A percentile compares a stretch with the other conserved stretches of the same genome.
Conservation (phyloP, 306 rosid genomes). For the Rosa rugosa region DNA sequence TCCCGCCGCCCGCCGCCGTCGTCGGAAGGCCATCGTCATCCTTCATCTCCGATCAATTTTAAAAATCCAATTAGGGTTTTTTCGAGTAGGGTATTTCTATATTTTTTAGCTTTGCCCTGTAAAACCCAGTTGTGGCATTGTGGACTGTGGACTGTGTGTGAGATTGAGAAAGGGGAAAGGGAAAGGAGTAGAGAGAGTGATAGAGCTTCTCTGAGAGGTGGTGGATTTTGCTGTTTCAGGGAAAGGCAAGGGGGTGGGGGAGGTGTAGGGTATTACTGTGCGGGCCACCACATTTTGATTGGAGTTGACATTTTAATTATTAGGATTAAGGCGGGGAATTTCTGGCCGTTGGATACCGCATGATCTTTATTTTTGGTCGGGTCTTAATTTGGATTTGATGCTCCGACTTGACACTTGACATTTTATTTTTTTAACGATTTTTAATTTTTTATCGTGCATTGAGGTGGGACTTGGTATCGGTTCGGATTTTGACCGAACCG, state of each 20-base stretch:
- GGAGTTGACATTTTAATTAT: neutral
- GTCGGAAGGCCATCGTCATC: slow-evolving; percentile 83
- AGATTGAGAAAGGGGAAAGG: neutral
- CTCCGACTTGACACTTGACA: neutral
- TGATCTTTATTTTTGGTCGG: neutral
- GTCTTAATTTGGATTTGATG: too few relatives aligned
- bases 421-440: too few relatives aligned
- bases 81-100: neutral
- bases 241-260: neutral
- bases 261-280: neutral
- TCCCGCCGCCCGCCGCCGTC: slow-evolving; percentile 36
- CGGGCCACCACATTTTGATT: neutral
- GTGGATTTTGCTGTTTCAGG: neutral
- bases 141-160: neutral
- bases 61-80: neutral
- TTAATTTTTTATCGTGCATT: too few relatives aligned
- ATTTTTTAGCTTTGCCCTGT: neutral
- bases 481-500: neutral
- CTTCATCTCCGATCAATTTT: slow-evolving; percentile 56
- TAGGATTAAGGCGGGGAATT: neutral
- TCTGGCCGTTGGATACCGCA: neutral
- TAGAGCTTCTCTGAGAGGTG: neutral
- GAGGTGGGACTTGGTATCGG: neutral
- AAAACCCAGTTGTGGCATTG: neutral
- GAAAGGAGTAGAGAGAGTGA: neutral